Percentiles rank a stretch among this genome's conserved stretches.
These are phyloP conservation scores for Albophoma yamanashiensis DNA, from an alignment of 2,329 filamentous ascomycete species.

Conservation along the genomic window DNA sequence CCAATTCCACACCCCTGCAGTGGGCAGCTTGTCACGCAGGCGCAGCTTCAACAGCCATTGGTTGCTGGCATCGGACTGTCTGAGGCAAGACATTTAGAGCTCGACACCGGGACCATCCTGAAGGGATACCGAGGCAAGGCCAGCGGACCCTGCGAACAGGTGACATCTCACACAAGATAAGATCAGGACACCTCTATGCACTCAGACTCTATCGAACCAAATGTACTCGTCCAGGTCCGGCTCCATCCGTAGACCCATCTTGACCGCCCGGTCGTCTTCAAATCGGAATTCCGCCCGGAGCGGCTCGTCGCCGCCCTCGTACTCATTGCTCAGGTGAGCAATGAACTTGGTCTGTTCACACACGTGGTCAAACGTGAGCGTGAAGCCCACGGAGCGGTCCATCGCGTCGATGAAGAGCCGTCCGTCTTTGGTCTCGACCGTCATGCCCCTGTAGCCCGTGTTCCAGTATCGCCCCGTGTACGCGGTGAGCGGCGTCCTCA, in stretches of 20 bases:
- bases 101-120: neutral
- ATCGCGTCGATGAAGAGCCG: slow-evolving; percentile 13
- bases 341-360: slow-evolving; percentile 7
- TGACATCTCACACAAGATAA: neutral
- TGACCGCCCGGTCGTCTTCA: neutral
- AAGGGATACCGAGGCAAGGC: neutral
- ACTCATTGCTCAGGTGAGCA: neutral
- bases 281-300: slow-evolving; percentile 2
- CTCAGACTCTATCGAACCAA: neutral
- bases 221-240: slow-evolving; percentile 2
- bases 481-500: slow-evolving; percentile 3
- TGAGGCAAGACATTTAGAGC: neutral
- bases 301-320: neutral
- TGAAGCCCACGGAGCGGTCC: slow-evolving; percentile 17
- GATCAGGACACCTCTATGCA: no score
- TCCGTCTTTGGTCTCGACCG: slow-evolving; percentile 7
- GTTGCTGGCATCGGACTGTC: neutral
- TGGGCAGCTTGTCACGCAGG: neutral
- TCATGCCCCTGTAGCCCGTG: slow-evolving; percentile 14
- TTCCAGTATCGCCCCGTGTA: slow-evolving; percentile 14
- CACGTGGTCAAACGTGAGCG: slow-evolving; percentile 8
- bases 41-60: neutral
- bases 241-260: slow-evolving; percentile 2
- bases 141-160: neutral
- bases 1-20: neutral